Evolutionary conservation across 2,329 filamentous ascomycete species (phyloP).

Genomic region (Neonectria neomacrospora): DNA sequence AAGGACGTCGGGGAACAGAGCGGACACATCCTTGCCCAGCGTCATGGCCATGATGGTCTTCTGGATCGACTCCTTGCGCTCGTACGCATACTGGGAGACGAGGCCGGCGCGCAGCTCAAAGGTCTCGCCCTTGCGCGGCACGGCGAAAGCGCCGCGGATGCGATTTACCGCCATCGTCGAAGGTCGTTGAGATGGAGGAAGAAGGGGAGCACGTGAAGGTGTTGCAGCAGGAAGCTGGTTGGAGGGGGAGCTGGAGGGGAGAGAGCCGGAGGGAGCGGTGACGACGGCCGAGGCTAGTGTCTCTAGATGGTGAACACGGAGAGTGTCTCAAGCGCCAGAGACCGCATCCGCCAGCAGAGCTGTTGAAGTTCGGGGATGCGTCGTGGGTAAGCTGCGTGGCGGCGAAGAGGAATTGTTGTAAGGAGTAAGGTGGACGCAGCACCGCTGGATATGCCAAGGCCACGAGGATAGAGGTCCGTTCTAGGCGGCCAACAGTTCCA

Average conservation of each 20-base stretch:
- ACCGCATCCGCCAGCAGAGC: slow-evolving; percentile 33
- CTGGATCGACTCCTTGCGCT: slow-evolving; percentile 98
- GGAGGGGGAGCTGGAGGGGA: slow-evolving; percentile 18
- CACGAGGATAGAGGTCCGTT: slow-evolving; percentile 31
- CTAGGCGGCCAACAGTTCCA: slow-evolving; percentile 25
- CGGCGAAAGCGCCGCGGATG: slow-evolving; percentile 92
- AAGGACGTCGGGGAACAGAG: slow-evolving; percentile 94
- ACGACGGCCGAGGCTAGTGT: slow-evolving; percentile 30
- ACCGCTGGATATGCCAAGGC: slow-evolving; percentile 42
- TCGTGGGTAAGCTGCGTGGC: slow-evolving; percentile 25
- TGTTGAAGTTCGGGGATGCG: slow-evolving; percentile 27
- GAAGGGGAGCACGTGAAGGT: slow-evolving; percentile 41
- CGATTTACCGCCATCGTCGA: slow-evolving; percentile 90
- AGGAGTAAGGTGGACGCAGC: slow-evolving; percentile 35
- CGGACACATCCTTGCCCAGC: slow-evolving; percentile 96
- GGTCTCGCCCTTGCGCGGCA: slow-evolving; percentile 95
- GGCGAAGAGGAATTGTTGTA: slow-evolving; percentile 30
- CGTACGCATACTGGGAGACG: slow-evolving; percentile 98
- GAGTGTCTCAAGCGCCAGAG: slow-evolving; percentile 31
- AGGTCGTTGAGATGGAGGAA: slow-evolving; percentile 35
- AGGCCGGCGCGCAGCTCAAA: slow-evolving; percentile 96
- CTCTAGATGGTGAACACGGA: slow-evolving; percentile 26
- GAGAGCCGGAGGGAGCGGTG: slow-evolving; percentile 33
- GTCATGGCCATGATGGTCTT: slow-evolving; percentile 99
- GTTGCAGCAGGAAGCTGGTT: slow-evolving; percentile 9